A percentile compares a stretch with the other conserved stretches of the same genome.
These are phyloP conservation scores for Ascochyta rabiei DNA, from an alignment of 2,329 filamentous ascomycete genomes.

Conservation along the genomic window DNA sequence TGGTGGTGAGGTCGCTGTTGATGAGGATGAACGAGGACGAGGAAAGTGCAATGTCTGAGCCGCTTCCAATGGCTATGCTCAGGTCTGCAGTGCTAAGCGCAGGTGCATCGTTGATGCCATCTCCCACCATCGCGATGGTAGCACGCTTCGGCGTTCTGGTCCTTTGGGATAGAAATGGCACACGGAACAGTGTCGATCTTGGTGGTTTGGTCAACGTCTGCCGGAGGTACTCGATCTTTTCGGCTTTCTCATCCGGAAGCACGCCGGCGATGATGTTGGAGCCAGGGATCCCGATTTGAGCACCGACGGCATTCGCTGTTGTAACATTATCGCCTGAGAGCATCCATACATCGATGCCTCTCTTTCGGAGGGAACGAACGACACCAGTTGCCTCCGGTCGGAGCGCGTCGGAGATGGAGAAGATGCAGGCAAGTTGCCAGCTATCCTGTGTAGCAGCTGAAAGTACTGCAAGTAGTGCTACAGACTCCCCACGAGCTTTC, in stretches of 20 bases:
- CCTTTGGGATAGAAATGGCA: conserved; percentile 21
- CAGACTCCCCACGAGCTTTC: conserved; percentile 51
- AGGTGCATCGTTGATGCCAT: conserved; percentile 86
- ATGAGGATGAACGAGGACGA: conserved; percentile 83
- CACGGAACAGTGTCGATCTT: conserved; percentile 24
- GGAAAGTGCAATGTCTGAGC: conserved; percentile 82
- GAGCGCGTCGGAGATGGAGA: conserved; percentile 82
- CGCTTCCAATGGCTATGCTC: conserved; percentile 80
- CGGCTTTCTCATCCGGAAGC: conserved; percentile 80
- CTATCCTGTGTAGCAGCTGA: conserved; percentile 8
- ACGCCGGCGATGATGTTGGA: conserved; percentile 85
- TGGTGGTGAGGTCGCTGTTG: conserved; percentile 69
- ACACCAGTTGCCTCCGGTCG: conserved; percentile 73
- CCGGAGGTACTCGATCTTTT: conserved; percentile 64
- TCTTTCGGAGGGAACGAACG: conserved; percentile 66
- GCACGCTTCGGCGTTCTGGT: conserved; percentile 45
- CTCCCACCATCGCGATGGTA: conserved; percentile 82
- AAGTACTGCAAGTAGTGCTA: conserved; percentile 48
- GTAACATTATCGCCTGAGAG: conserved; percentile 87
- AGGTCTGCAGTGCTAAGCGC: conserved; percentile 81
- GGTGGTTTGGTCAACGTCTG: conserved; percentile 35
- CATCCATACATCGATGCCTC: conserved; percentile 83
- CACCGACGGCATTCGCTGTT: conserved; percentile 82
- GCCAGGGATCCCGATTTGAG: conserved; percentile 73
- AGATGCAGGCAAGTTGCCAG: conserved; percentile 64